Base-by-base conservation (phyloP, 331 rosid genomes). In the Malus hybrid region DNA sequence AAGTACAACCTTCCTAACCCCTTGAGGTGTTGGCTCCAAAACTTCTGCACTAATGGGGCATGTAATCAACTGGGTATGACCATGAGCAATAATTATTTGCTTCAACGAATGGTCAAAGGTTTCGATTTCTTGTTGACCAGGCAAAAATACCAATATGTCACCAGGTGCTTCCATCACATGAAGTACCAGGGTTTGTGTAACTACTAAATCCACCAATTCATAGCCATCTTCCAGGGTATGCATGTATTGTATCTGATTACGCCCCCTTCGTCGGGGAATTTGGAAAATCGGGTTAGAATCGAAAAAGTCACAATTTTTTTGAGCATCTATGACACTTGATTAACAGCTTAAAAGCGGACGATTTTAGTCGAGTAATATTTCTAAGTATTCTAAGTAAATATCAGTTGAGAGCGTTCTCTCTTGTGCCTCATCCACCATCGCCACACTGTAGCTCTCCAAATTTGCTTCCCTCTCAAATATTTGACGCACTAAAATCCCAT, bases 371-470 rank as follows among this genome's bases (percentile, higher is more conserved):
- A 70, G 95, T 16, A 80, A 93, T 93, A 82, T 93, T 94, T 88
- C 88, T 90, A 55, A 93, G 97, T 64, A 90, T 80, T 58, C 88
- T 93, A 85, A 93, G 88, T 75, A 83, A 64, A 93, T 88, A 83
- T 93, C 97, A 60, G 98, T 93, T 75, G 97, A 93, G 76, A 93
- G 91, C 67, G 97, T 93, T 75, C 98, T 90, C 86, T 89, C 97
- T 65, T 93, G 95, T 82, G 97, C 97, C 90, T 90, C 97, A 77
- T 90, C 98, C 90, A 93, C 95, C 97, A 93, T 93, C 79, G 87
- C 89, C 78, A 90, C 97, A 86, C 96, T 90, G 67, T 93, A 93
- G 83, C 93, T 78, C 63, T 87, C 88, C 33, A 93, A 85, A 85
- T 90, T 96, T 42, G 95, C 95, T 71, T 90, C 93, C 10, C 98